Evolutionary conservation across 2,329 filamentous ascomycete genomes (phyloP).

Genomic region (Truncatella angustata): DNA sequence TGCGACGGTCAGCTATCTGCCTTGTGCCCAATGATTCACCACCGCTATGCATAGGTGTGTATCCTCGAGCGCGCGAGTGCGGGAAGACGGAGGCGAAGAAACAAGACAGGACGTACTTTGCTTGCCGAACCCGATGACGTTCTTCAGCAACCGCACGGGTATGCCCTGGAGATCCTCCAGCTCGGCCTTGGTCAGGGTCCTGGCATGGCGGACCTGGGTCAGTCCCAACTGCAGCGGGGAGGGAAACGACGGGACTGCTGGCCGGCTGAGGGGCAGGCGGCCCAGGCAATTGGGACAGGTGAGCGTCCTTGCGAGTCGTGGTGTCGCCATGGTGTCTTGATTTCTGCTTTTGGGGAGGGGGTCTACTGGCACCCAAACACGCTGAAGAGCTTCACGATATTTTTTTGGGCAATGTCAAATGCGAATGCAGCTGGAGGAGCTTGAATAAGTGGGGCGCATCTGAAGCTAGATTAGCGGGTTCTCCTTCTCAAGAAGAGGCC

Average conservation of each 20-base stretch:
- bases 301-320: constrained; percentile 17
- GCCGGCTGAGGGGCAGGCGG: constrained; percentile 20
- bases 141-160: constrained; percentile 40
- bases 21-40: not conserved
- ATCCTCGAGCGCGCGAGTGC: too few species aligned
- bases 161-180: constrained; percentile 38
- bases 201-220: constrained; percentile 27
- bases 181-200: constrained; percentile 32
- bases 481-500: too few species aligned
- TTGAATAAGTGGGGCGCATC: not conserved
- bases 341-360: not conserved
- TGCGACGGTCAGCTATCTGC: not conserved
- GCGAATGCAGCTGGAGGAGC: too few species aligned
- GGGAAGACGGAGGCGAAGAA: too few species aligned
- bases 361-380: not conserved
- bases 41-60: too few species aligned
- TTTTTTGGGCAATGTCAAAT: not conserved
- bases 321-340: constrained; percentile 12
- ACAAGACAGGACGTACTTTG: constrained; percentile 25
- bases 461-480: too few species aligned
- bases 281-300: constrained; percentile 31
- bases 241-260: constrained; percentile 13
- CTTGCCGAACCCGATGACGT: constrained; percentile 39
- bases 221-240: constrained; percentile 26
- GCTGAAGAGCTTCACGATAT: not conserved